Base-by-base conservation (phyloP, 164 flowering plant genomes). In the Nymphaea colorata region DNA sequence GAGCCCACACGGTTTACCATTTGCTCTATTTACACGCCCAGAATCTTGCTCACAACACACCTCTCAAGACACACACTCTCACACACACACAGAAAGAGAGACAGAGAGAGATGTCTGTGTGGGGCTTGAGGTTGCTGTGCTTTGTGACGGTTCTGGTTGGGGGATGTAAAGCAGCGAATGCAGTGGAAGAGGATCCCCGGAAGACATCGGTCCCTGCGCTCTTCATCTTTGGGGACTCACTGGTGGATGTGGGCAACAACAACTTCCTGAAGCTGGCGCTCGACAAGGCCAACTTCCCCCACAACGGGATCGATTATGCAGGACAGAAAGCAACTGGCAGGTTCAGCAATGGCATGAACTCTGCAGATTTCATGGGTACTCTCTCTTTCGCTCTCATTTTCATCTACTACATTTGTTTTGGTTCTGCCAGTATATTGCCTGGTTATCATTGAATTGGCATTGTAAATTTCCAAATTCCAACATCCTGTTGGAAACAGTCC, bases 231-330 rank as follows among this genome's bases (percentile, higher is more conserved):
- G 98, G 98, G 64, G 98, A 91, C 75, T 91, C 94, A 0, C 65
- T 85, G 4, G 86, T 81, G 4, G 98, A 92, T 53, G 98, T 87
- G 3, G 96, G 96, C 25, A 92, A 86, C 83, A 92, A 89, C 78
- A 92, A 88, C 43, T 61, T 83, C 74, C 71, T 92, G 7, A 43
- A 64, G 8, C 17, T 83, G 16, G 82, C 91, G 18, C 25, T 83
- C 10, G 74, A 76, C 59, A 88, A 85, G 64, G 94, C 98, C 5
- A 57, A 89, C 73, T 84, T 81, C 61, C 93, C 91, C 15, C 84
- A 86, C 78, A 88, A 92, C 69, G 94, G 98, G 5, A 44, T 90
- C 62, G 98, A 92, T 66, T 92, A 71, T 72, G 85, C 96, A 0
- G 75, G 76, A 25, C 62, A 69, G 14, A 80, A 83, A 55, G 68